Evolutionary conservation across 345 rosid species (phyloP), one percentile per base, ranked within the genome.

Genomic region (Combretum micranthum): DNA sequence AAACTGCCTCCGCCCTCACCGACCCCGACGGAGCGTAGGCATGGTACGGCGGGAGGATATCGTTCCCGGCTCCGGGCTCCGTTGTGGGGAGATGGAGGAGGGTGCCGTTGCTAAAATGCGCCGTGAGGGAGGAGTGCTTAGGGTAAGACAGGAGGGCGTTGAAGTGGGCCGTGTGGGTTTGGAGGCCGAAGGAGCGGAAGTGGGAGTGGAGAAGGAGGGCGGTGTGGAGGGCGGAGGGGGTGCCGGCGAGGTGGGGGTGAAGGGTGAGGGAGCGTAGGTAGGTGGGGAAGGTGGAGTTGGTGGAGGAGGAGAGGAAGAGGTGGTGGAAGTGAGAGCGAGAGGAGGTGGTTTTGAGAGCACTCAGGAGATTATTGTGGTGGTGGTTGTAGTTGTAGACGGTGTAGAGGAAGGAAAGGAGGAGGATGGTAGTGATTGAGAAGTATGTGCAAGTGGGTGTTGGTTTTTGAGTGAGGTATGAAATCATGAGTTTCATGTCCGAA

Each of bases 11-110:
- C 46, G 76, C 83, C 18, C 56, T 69, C 71, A 50, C 91, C 61
- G 85, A 44, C 19, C 90, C 94, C 1, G 99, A 93, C 8, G 99
- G 99, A 2, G 99, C 79, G 49, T 85, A 93, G 22, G 99, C 97
- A 63, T 93, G 99, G 78, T 85, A 93, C 10, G 99, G 94, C 56
- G 53, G 72, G 12, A 87, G 75, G 20, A 82, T 70, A 47, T 57
- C 71, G 2, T 63, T 47, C 37, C 15, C 20, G 9, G 59, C 42
- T 13, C 63, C 67, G 50, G 44, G 66, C 61, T 84, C 95, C 42
- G 68, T 66, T 42, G 84, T 69, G 19, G 79, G 67, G 52, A 89
- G 58, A 42, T 57, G 52, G 1, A 74, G 32, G 1, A 63, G 47
- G 20, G 79, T 69, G 15, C 74, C 79, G 72, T 90, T 82, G 71